Evolutionary conservation across 176 grass and related monocot genomes (phyloP), one percentile per base, ranked within the genome.

Genomic region (Typha latifolia): DNA sequence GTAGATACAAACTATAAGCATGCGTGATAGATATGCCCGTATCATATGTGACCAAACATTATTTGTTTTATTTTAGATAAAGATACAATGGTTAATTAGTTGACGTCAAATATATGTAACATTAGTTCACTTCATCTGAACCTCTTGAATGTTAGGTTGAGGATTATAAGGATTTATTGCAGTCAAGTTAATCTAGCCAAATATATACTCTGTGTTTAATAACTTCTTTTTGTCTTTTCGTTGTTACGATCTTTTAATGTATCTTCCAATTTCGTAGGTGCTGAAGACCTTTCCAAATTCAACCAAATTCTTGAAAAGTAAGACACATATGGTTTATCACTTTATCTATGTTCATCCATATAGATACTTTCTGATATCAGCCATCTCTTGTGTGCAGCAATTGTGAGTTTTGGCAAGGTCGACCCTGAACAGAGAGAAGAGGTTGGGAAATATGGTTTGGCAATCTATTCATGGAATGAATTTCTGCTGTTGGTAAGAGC

Each of bases 401-500:
- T 95, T 64, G 86, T 95, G 49, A 95, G 91, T 64, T 95, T 95
- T 56, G 86, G 86, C 49, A 87, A 85, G 1, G 84, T 87, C 12
- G 82, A 59, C 57, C 66, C 73, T 47, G 73, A 85, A 75, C 91
- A 95, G 74, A 95, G 69, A 78, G 84, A 90, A 78, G 79, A 73
- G 64, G 91, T 69, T 18, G 82, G 66, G 48, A 84, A 82, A 69
- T 82, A 68, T 73, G 83, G 81, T 23, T 56, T 95, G 47, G 65
- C 62, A 72, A 67, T 90, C 27, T 87, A 81, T 63, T 73, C 81
- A 6, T 95, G 91, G 91, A 32, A 85, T 67, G 86, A 87, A 59
- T 95, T 90, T 81, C 51, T 87, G 49, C 87, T 80, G n/a, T 71
- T 85, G 84, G 91, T 95, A 87, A 68, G 90, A 68, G 51, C 43